Conservation (phyloP, 106 monocot species). For the Dioscorea dumetorum region DNA sequence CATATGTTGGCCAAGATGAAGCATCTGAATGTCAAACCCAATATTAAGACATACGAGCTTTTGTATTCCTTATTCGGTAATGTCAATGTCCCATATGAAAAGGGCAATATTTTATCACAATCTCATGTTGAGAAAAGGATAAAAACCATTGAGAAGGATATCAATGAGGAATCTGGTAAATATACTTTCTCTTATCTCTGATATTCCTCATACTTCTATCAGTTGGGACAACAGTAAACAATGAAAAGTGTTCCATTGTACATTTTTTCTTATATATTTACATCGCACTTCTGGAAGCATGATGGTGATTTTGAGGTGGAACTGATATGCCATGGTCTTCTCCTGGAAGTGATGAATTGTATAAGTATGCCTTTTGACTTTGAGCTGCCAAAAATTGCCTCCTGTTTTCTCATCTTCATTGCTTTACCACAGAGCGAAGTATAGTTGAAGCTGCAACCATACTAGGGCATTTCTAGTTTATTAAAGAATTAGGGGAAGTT, state of each 20-base stretch:
- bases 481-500: too few relatives aligned
- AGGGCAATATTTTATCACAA: constrained; percentile 64
- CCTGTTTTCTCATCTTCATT: too few relatives aligned
- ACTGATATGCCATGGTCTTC: too few relatives aligned
- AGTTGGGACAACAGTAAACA: too few relatives aligned
- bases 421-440: constrained; percentile 9
- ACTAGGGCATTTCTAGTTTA: too few relatives aligned
- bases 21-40: constrained; percentile 39
- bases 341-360: too few relatives aligned
- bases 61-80: constrained; percentile 72
- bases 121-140: constrained; percentile 57
- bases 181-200: neutral
- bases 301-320: too few relatives aligned
- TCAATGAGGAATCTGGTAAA: constrained; percentile 80
- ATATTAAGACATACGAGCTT: constrained; percentile 65
- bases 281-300: too few relatives aligned
- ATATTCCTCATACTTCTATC: neutral
- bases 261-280: too few relatives aligned
- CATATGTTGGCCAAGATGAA: constrained; percentile 59
- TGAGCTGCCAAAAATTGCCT: too few relatives aligned
- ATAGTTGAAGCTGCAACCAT: constrained; percentile 67
- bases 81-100: constrained; percentile 78
- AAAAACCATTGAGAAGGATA: constrained; percentile 55
- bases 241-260: too few relatives aligned
- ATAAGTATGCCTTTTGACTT: too few relatives aligned